A percentile compares a stretch with the other conserved stretches of the same genome.
phyloP scores from a whole-genome alignment of 768 basidiomycete genomes.

The Exidia glandulosa region DNA sequence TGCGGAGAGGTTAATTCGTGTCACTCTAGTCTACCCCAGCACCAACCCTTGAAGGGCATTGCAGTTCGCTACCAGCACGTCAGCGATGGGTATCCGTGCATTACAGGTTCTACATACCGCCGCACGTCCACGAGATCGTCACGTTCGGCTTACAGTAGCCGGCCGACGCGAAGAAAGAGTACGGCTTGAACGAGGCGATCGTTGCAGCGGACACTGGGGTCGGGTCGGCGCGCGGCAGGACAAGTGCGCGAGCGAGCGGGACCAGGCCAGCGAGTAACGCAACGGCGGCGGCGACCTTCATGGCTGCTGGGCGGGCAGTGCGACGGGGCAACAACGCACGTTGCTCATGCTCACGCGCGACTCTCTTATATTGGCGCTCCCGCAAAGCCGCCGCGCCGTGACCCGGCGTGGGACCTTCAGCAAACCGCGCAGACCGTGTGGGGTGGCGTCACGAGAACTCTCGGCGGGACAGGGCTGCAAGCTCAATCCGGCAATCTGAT shows the following conservation, averaged over 20 bases:
- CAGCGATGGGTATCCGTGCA: background rate
- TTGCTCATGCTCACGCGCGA: no score
- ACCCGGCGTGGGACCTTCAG: no score
- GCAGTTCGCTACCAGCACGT: constrained; percentile 30
- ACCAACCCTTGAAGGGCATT: constrained; percentile 34
- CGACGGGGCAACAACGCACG: no score
- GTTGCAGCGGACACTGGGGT: constrained; percentile 14
- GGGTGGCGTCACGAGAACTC: no score
- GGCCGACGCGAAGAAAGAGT: constrained; percentile 38
- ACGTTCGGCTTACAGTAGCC: constrained; percentile 35
- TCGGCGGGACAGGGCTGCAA: no score
- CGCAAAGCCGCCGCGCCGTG: no score
- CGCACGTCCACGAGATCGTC: constrained; percentile 43
- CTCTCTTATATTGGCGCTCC: no score
- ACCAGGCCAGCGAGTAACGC: background rate
- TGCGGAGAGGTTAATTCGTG: background rate
- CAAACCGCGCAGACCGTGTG: no score
- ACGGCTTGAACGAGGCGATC: constrained; percentile 34
- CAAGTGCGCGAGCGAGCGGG: background rate
- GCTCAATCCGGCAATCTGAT: no score
- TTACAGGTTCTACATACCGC: constrained; percentile 23
- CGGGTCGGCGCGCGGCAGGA: background rate
- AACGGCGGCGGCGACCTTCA: background rate
- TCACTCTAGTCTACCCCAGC: background rate
- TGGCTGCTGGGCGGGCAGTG: no score